A percentile compares a stretch with the other conserved stretches of the same genome.
Conservation (phyloP, 306 rosid species). For the Carpinus fangiana region DNA sequence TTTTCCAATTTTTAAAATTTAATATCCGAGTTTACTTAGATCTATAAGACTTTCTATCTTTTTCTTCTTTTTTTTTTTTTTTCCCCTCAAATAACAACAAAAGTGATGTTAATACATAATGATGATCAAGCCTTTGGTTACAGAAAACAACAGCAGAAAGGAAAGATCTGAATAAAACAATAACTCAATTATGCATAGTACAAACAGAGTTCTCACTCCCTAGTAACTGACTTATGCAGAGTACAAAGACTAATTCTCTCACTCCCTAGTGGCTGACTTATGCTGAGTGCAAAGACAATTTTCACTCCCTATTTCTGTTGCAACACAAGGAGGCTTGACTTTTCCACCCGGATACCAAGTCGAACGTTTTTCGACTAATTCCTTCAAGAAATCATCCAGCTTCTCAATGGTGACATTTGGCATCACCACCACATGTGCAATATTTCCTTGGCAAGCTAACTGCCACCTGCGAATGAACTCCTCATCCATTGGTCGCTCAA, state of each 20-base stretch:
- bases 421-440: conserved; percentile 70
- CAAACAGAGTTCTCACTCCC: not conserved
- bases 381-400: conserved; percentile 49
- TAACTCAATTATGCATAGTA: not conserved
- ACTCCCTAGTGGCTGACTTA: conserved; percentile 20
- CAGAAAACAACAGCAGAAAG: conserved; percentile 12
- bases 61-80: too few relatives aligned
- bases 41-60: too few relatives aligned
- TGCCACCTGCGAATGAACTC: conserved; percentile 59
- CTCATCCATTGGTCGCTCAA: conserved; percentile 59
- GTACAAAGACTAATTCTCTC: conserved; percentile 20
- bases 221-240: conserved; percentile 36
- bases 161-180: not conserved
- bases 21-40: too few relatives aligned
- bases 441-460: conserved; percentile 61
- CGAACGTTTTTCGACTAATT: conserved; percentile 34
- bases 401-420: conserved; percentile 52
- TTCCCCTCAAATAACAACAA: too few relatives aligned
- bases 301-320: conserved; percentile 43
- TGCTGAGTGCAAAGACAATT: conserved; percentile 52
- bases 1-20: too few relatives aligned
- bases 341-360: conserved; percentile 39
- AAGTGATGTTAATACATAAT: too few relatives aligned
- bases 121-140: not conserved
- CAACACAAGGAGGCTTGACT: conserved; percentile 44